These are phyloP conservation scores for Aspergillus sp. DNA, from an alignment of 2,329 filamentous ascomycete genomes.

Conservation along the genomic window DNA sequence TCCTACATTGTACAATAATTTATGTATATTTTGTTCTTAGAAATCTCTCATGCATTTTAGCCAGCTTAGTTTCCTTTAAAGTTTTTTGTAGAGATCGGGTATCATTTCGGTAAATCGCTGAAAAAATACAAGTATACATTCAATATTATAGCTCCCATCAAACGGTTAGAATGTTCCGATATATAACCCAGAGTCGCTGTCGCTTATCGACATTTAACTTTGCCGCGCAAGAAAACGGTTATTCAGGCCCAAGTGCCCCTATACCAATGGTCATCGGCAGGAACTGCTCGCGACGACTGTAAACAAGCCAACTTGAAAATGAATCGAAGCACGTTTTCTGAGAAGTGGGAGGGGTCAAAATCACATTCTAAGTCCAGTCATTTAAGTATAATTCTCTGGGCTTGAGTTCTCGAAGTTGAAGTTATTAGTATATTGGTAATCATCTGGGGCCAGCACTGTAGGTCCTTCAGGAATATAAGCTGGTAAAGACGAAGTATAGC, in stretches of 20 bases:
- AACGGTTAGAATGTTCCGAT: not conserved
- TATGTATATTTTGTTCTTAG: conserved; percentile 2
- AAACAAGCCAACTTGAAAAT: not conserved
- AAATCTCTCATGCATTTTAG: not conserved
- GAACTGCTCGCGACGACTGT: not conserved
- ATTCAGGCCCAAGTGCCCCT: no score
- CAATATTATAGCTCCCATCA: not conserved
- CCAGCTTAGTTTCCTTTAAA: not conserved
- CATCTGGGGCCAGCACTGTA: conserved; percentile 8
- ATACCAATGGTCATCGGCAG: not conserved
- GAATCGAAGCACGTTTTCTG: not conserved
- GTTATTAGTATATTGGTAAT: conserved; percentile 13
- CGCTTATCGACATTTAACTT: not conserved
- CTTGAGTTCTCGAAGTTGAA: conserved; percentile 13
- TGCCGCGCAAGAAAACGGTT: not conserved
- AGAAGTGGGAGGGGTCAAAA: not conserved
- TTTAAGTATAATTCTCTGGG: not conserved
- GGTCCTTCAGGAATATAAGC: conserved; percentile 16
- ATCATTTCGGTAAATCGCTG: not conserved
- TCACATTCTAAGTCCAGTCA: not conserved
- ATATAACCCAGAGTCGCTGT: not conserved
- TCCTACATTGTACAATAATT: conserved; percentile 13
- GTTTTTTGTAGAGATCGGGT: not conserved
- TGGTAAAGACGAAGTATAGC: conserved; percentile 20
- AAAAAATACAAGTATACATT: not conserved